These are phyloP conservation scores for Oxytropis ochrocephala DNA, from an alignment of 306 rosid genomes.

Conservation along the genomic window DNA sequence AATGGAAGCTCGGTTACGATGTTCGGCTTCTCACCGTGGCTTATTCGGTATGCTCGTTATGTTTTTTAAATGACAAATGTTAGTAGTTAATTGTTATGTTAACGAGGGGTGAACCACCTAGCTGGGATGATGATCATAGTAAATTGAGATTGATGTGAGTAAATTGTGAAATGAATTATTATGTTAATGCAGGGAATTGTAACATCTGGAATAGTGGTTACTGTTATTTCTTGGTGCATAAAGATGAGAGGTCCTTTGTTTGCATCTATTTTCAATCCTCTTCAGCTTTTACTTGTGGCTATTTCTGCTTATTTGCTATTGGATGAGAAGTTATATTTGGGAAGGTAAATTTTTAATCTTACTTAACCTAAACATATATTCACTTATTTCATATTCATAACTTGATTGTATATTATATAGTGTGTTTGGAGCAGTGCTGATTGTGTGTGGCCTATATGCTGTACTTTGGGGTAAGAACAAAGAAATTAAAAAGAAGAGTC, in stretches of 20 bases:
- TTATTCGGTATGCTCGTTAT: slow-evolving; percentile 13
- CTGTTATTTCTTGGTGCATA: slow-evolving; percentile 19
- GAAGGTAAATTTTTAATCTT: slow-evolving; percentile 22
- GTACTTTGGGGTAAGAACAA: slow-evolving; percentile 35
- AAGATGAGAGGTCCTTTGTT: slow-evolving; percentile 29
- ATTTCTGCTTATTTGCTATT: slow-evolving; percentile 17
- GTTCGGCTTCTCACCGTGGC: slow-evolving; percentile 27
- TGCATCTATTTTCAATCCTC: slow-evolving; percentile 25
- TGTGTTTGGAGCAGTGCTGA: slow-evolving; percentile 21
- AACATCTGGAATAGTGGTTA: slow-evolving; percentile 11
- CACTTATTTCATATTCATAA: neutral
- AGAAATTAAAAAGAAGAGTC: slow-evolving; percentile 16
- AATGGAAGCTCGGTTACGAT: slow-evolving; percentile 28
- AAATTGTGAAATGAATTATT: neutral
- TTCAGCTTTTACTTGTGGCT: slow-evolving; percentile 20
- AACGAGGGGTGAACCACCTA: no score
- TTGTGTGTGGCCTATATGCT: slow-evolving; percentile 32
- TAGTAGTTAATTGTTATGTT: no score
- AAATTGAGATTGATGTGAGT: neutral
- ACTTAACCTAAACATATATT: neutral
- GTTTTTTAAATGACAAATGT: no score
- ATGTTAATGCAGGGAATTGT: slow-evolving; percentile 27
- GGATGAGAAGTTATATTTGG: slow-evolving; percentile 29
- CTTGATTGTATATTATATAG: neutral
- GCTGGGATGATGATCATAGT: no score